A percentile compares a stretch with the other conserved stretches of the same genome.
Evolutionary conservation across 1,284 basidiomycete genomes (phyloP).

Genomic region (Peniophora sp.): DNA sequence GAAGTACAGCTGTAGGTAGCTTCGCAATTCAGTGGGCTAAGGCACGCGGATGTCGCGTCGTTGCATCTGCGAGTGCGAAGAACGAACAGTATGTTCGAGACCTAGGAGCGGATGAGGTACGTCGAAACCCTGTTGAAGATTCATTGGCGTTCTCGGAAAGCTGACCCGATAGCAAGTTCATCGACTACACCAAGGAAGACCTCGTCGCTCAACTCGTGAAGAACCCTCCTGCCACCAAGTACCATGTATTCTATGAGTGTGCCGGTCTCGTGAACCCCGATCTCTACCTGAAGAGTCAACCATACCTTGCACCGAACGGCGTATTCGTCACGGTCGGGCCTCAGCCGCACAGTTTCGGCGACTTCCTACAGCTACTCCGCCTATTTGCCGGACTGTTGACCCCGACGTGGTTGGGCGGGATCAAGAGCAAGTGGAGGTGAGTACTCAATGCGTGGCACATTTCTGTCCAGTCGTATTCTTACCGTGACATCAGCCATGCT

Average conservation of each 20-base stretch:
- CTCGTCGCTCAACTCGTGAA: slow-evolving; percentile 20
- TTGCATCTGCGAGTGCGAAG: slow-evolving; percentile 44
- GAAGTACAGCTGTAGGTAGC: slow-evolving; percentile 55
- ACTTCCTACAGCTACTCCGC: slow-evolving; percentile 11
- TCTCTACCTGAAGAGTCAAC: slow-evolving; percentile 30
- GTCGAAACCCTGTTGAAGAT: slow-evolving; percentile 11
- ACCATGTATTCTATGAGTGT: slow-evolving; percentile 20
- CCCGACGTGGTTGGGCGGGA: slow-evolving; percentile 42
- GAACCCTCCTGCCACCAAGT: slow-evolving; percentile 18
- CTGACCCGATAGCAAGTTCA: slow-evolving; percentile 21
- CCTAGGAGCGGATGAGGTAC: slow-evolving; percentile 35
- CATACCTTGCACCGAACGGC: slow-evolving; percentile 40
- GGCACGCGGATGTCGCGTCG: slow-evolving; percentile 44
- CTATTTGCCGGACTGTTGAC: slow-evolving; percentile 16
- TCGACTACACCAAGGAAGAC: slow-evolving; percentile 32
- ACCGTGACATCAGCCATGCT: slow-evolving; percentile 16
- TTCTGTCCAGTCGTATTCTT: neutral
- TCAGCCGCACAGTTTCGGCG: slow-evolving; percentile 16
- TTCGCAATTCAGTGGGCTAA: slow-evolving; percentile 63
- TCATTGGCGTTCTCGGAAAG: too few relatives aligned
- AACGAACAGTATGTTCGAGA: slow-evolving; percentile 37
- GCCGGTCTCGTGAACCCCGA: slow-evolving; percentile 20
- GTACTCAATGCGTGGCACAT: slow-evolving; percentile 12
- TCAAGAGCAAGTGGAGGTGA: slow-evolving; percentile 34
- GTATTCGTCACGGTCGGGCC: slow-evolving; percentile 37